These are phyloP conservation scores for Naganishia kalamii DNA, from an alignment of 768 basidiomycete species.

Conservation along the genomic window DNA sequence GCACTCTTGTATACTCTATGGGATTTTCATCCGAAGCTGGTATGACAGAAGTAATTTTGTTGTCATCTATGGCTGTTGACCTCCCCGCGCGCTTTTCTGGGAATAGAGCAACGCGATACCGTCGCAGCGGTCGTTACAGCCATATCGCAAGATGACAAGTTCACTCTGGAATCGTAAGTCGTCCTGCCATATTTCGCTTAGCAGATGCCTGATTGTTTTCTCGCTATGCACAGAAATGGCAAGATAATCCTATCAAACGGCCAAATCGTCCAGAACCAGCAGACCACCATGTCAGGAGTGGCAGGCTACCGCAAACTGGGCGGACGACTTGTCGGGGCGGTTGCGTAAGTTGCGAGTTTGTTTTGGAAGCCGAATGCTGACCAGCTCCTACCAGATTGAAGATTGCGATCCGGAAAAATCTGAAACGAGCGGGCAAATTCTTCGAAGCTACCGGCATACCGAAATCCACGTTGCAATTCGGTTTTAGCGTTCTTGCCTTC, in stretches of 20 bases:
- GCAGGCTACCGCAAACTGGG: not conserved
- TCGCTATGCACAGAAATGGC: not conserved
- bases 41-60: not conserved
- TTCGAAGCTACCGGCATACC: not conserved
- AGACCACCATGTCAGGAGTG: constrained; percentile 1
- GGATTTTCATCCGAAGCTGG: not conserved
- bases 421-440: not conserved
- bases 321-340: not conserved
- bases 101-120: not conserved
- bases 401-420: not conserved
- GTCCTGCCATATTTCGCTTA: not conserved
- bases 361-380: no score
- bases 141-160: not conserved
- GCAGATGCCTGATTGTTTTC: not conserved
- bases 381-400: not conserved
- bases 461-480: not conserved
- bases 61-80: not conserved
- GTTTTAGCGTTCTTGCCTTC: not conserved
- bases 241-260: not conserved
- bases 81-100: not conserved
- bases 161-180: not conserved
- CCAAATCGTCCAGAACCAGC: not conserved
- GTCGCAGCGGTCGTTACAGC: not conserved
- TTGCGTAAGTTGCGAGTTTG: not conserved
- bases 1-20: not conserved